Percentiles rank a stretch among this genome's conserved stretches.
phyloP scores from a whole-genome alignment of 768 basidiomycete species.

The Trametes sanguinea region DNA sequence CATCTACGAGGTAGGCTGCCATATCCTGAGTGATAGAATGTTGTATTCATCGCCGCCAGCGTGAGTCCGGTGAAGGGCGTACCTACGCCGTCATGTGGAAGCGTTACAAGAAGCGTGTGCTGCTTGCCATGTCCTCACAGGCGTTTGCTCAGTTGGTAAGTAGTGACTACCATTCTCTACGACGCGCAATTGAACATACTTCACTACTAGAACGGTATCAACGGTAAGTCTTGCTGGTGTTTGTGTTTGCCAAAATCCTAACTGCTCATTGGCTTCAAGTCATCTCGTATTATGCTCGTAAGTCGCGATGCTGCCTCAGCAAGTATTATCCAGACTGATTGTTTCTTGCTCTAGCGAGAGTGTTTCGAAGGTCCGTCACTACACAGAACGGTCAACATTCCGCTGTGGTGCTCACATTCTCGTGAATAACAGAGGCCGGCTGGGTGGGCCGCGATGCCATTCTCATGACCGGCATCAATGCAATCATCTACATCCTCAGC shows the following conservation, averaged over 20 bases:
- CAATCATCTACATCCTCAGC: slow-evolving; percentile 75
- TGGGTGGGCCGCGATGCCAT: slow-evolving; percentile 94
- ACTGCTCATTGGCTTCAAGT: slow-evolving; percentile 46
- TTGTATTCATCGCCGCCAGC: slow-evolving; percentile 42
- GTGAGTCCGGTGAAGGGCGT: slow-evolving; percentile 72
- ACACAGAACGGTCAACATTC: not conserved
- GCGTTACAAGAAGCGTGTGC: slow-evolving; percentile 81
- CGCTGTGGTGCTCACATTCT: slow-evolving; percentile 11
- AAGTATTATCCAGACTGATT: not conserved
- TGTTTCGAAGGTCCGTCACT: slow-evolving; percentile 81
- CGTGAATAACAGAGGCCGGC: slow-evolving; percentile 68
- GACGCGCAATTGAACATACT: not conserved
- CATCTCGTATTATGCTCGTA: slow-evolving; percentile 93
- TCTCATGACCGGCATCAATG: slow-evolving; percentile 95
- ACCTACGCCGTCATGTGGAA: slow-evolving; percentile 85
- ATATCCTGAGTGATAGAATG: not conserved
- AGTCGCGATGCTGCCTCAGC: slow-evolving; percentile 35
- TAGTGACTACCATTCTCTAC: slow-evolving; percentile 21
- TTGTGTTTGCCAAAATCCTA: not conserved
- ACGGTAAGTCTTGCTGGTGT: slow-evolving; percentile 52
- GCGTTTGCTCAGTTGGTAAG: slow-evolving; percentile 92
- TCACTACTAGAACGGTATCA: slow-evolving; percentile 85
- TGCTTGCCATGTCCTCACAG: slow-evolving; percentile 94
- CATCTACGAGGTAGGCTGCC: slow-evolving; percentile 56
- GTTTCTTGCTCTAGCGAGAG: slow-evolving; percentile 55